Conservation (phyloP, 2,329 filamentous ascomycete genomes). For the Pyrenochaeta sp. region DNA sequence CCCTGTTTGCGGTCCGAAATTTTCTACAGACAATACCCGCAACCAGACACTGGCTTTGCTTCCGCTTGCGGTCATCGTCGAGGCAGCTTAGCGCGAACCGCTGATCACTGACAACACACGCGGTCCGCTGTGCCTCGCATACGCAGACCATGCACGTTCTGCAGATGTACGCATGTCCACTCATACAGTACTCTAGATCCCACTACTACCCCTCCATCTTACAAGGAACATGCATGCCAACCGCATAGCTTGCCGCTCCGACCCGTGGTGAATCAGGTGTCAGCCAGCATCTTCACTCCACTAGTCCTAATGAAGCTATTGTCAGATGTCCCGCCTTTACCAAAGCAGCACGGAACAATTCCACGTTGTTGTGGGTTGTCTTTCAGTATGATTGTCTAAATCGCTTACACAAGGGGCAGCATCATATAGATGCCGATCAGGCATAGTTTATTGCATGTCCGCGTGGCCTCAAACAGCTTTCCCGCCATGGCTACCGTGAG, state of each 20-base stretch:
- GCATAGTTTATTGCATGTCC: not conserved
- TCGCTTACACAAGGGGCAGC: not conserved
- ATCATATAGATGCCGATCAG: not conserved
- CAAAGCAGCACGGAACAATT: not conserved
- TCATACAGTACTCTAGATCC: not conserved
- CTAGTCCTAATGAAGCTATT: not conserved
- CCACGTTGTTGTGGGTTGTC: not conserved
- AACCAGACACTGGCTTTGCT: not conserved
- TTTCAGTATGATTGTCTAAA: not conserved
- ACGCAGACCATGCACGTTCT: slow-evolving; percentile 5
- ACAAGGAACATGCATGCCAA: not conserved
- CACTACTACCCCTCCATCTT: not conserved
- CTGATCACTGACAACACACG: slow-evolving; percentile 13
- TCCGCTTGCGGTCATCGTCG: not conserved
- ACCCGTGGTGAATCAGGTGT: not conserved
- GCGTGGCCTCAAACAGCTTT: not conserved
- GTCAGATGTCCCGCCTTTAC: not conserved
- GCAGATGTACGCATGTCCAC: slow-evolving; percentile 1
- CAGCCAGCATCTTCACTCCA: not conserved
- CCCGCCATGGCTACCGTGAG: not conserved
- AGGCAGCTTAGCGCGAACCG: not conserved
- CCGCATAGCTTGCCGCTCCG: not conserved
- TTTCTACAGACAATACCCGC: not conserved
- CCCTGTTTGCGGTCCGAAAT: not conserved
- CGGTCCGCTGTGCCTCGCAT: not conserved